Base-by-base conservation (phyloP, 257 asterid genomes). In the Nicotiana undulata region DNA sequence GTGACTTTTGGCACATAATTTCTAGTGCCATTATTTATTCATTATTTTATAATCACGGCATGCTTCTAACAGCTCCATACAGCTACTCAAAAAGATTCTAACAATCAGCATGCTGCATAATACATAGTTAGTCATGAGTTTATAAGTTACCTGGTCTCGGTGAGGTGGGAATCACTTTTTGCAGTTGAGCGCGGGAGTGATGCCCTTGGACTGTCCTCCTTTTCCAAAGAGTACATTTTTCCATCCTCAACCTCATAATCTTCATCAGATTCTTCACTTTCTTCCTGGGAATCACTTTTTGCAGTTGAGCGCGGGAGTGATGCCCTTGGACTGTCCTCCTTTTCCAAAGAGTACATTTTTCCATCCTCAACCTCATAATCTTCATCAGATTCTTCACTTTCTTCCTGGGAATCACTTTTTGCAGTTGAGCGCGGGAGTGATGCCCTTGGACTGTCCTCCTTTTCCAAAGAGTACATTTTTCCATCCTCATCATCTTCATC, bases 131-230 rank as follows among this genome's bases (percentile, higher is more conserved):
- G 20, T 17, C 61, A 74, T 49, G 61, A 49, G 24, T 74, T 49
- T 4, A 74, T 49, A 26, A 15, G 26, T 49, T 78, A 93, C 98
- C 99, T 91, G 87, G 94, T 92, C 82, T 92, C 97, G 70, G 96
- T 93, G 34, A 96, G 99, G 88, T 96, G 90, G 22, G 97, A 89
- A 75, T 86, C 97, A 80, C 75, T 81, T 59, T 84, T 67, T 60
- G 82, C 87, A 4, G 86, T 49, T 67, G 92, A 86, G 77, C 87
- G 89, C 49, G 83, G 81, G 61, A 86, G 67, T 13, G 85, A 26
- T 64, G 65, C 34, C 44, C 56, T 31, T 20, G 84, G 37, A 37
- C 77, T 28, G n/a, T 80, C 63, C 53, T 40, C 64, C 28, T 55
- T 46, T 31, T 63, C 77, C 67, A 58, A 74, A 24, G 85, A 31